phyloP scores from a whole-genome alignment of 164 flowering plant genomes.

The Vitis riparia region DNA sequence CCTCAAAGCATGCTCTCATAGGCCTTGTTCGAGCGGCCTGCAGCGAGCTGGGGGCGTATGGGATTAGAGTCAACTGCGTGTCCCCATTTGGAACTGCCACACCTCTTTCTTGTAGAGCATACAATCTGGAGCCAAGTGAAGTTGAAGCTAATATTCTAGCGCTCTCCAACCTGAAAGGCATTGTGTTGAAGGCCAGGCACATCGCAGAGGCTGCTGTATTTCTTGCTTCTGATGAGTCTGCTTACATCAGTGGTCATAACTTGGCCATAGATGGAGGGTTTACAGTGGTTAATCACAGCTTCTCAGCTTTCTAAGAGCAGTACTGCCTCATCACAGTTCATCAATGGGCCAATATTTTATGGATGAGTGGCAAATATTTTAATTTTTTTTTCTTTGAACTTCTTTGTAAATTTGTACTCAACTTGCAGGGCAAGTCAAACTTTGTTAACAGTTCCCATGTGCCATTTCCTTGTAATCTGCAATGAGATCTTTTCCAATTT shows the following conservation, averaged over 20 bases:
- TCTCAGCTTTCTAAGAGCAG: background rate
- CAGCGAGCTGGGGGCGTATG: slow-evolving; percentile 58
- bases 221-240: slow-evolving; percentile 74
- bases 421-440: slow-evolving; percentile 11
- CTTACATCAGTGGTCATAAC: slow-evolving; percentile 66
- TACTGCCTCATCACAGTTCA: background rate
- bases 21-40: slow-evolving; percentile 55
- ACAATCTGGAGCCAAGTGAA: slow-evolving; percentile 24
- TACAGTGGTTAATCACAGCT: slow-evolving; percentile 31
- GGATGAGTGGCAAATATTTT: background rate
- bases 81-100: slow-evolving; percentile 69
- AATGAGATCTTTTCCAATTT: background rate
- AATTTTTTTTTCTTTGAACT: background rate
- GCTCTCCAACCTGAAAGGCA: slow-evolving; percentile 49
- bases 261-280: slow-evolving; percentile 72
- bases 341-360: background rate
- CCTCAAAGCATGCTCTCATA: slow-evolving; percentile 56
- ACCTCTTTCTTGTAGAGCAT: slow-evolving; percentile 45
- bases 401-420: background rate
- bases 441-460: slow-evolving; percentile 16
- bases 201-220: slow-evolving; percentile 75
- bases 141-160: slow-evolving; percentile 34
- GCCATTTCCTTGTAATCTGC: slow-evolving; percentile 30
- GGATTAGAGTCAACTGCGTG: slow-evolving; percentile 66
- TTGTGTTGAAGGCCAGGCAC: slow-evolving; percentile 51